A percentile compares a stretch with the other conserved stretches of the same genome.
Conservation (phyloP, 148 eudicot species). For the Camellia granthamiana region DNA sequence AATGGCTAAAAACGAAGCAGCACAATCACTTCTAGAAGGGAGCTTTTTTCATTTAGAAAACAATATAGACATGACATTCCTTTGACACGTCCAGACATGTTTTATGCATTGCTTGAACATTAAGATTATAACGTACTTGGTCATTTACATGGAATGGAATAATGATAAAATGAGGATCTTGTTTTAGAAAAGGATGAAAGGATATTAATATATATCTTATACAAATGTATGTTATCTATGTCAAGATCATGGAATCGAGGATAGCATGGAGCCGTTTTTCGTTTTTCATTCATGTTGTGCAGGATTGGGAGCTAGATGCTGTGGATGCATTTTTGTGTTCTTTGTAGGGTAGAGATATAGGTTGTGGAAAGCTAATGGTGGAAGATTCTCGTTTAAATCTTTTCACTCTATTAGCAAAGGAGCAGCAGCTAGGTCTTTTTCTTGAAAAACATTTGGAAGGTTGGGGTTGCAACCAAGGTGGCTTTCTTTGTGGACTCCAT, state of each 20-base stretch:
- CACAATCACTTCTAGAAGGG: too few relatives aligned
- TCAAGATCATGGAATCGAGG: not conserved
- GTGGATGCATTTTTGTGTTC: not conserved
- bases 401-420: not conserved
- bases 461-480: not conserved
- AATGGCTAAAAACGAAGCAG: too few relatives aligned
- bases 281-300: not conserved
- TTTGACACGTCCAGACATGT: too few relatives aligned
- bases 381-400: not conserved
- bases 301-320: not conserved
- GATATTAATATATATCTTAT: too few relatives aligned
- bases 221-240: not conserved
- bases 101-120: too few relatives aligned
- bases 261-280: not conserved
- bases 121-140: too few relatives aligned
- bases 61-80: too few relatives aligned
- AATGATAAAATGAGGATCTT: not conserved
- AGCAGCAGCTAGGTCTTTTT: not conserved
- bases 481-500: not conserved
- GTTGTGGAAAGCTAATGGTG: not conserved
- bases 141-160: too few relatives aligned
- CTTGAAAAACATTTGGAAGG: not conserved
- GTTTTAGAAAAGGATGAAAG: not conserved
- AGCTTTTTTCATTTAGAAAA: too few relatives aligned
- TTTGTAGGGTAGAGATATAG: not conserved